phyloP scores from a whole-genome alignment of 2,329 filamentous ascomycete species.

The Curvularia verruculosa region DNA sequence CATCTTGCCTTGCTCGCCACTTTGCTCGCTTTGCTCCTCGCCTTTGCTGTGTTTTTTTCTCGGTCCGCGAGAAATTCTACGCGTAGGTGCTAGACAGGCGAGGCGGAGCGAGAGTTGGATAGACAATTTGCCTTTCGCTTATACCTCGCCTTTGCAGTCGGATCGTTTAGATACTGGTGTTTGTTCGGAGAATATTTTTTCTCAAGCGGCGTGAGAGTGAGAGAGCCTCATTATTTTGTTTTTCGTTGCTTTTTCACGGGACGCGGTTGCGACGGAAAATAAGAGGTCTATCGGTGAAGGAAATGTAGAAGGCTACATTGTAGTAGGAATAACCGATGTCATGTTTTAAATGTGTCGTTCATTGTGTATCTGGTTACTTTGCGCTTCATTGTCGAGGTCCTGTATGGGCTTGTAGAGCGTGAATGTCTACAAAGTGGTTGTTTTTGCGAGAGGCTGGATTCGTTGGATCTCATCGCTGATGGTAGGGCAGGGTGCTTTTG shows the following conservation, averaged over 20 bases:
- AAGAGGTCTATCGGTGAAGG: neutral
- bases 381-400: neutral
- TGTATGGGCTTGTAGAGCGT: neutral
- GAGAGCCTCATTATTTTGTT: neutral
- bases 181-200: neutral
- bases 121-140: neutral
- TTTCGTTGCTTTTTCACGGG: neutral
- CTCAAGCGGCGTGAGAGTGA: no score
- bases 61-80: neutral
- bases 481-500: neutral
- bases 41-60: no score
- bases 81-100: no score
- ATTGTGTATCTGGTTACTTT: neutral
- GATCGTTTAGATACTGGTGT: neutral
- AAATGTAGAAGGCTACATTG: neutral
- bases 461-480: neutral
- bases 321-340: neutral
- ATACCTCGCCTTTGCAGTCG: neutral
- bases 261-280: neutral
- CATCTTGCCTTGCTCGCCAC: no score
- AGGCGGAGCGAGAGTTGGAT: neutral
- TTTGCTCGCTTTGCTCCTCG: no score
- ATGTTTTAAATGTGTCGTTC: no score
- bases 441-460: neutral
- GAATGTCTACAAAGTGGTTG: neutral